Conservation (phyloP, 805 yeast genomes). For the Ogataea ramenticola region DNA sequence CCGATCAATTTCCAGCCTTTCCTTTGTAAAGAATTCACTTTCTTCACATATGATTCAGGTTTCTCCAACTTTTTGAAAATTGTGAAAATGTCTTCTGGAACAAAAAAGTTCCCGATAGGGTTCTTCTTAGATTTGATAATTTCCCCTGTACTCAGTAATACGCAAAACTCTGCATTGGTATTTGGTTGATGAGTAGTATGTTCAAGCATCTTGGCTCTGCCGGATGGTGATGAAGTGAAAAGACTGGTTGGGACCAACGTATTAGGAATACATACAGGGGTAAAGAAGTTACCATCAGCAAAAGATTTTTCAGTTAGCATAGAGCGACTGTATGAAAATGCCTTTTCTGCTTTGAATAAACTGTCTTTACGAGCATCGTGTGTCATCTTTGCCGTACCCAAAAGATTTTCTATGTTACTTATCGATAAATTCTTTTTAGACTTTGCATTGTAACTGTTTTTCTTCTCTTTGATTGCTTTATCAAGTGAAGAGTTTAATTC, state of each 20-base stretch:
- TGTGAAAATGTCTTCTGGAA: constrained; percentile 34
- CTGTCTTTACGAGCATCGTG: constrained; percentile 34
- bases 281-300: constrained; percentile 35
- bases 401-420: constrained; percentile 1
- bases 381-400: constrained; percentile 35
- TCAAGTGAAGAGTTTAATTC: neutral
- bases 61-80: constrained; percentile 33
- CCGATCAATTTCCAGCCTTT: constrained; percentile 51
- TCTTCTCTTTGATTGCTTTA: neutral
- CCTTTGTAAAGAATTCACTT: constrained; percentile 35
- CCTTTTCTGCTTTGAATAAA: constrained; percentile 38
- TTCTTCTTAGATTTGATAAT: constrained; percentile 25
- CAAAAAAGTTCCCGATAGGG: constrained; percentile 31
- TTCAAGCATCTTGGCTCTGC: neutral
- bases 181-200: neutral
- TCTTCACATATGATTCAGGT: constrained; percentile 26
- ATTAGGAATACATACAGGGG: constrained; percentile 32
- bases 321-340: constrained; percentile 44
- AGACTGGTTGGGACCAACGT: constrained; percentile 17
- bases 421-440: neutral
- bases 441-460: too few relatives aligned
- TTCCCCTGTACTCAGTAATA: constrained; percentile 27
- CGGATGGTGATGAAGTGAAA: neutral
- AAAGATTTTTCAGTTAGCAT: constrained; percentile 32
- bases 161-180: constrained; percentile 9